These are phyloP conservation scores for Ustilago lituana DNA, from an alignment of 1,284 basidiomycete genomes.

Conservation along the genomic window DNA sequence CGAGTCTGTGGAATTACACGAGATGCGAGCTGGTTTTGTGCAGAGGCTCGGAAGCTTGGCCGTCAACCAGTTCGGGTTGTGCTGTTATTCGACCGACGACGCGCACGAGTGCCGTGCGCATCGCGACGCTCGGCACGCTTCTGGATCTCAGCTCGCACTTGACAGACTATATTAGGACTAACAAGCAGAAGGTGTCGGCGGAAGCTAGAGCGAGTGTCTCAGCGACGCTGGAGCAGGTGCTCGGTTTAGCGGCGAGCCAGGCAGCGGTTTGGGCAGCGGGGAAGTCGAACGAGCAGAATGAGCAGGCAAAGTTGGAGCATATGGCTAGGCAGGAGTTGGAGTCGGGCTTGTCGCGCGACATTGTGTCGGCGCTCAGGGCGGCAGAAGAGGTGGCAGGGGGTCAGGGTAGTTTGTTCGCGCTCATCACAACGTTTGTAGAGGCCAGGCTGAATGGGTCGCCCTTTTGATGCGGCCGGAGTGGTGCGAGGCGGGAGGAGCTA, in stretches of 20 bases:
- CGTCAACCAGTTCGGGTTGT: slow-evolving; percentile 73
- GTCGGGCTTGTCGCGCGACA: slow-evolving; percentile 33
- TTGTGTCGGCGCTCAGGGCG: slow-evolving; percentile 31
- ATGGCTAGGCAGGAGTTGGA: slow-evolving; percentile 44
- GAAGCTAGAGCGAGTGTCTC: slow-evolving; percentile 8
- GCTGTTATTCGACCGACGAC: slow-evolving; percentile 45
- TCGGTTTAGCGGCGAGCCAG: slow-evolving; percentile 43
- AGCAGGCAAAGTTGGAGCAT: slow-evolving; percentile 21
- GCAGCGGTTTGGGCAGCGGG: slow-evolving; percentile 42
- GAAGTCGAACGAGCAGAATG: slow-evolving; percentile 20
- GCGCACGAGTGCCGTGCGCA: slow-evolving; percentile 45
- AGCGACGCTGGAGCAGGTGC: slow-evolving; percentile 43
- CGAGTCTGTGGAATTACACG: slow-evolving; percentile 78
- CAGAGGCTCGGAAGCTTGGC: slow-evolving; percentile 77
- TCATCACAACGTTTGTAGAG: slow-evolving; percentile 34
- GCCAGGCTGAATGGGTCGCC: slow-evolving; percentile 18
- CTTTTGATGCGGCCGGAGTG: slow-evolving; percentile 9
- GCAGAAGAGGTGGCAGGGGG: slow-evolving; percentile 31
- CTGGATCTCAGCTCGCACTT: slow-evolving; percentile 53
- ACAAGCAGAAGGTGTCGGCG: slow-evolving; percentile 13
- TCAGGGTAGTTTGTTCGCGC: slow-evolving; percentile 14
- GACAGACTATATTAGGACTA: slow-evolving; percentile 42
- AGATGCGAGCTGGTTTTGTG: slow-evolving; percentile 76
- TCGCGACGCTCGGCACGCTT: slow-evolving; percentile 62
- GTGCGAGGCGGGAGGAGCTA: too few relatives aligned